Percentiles rank a stretch among this genome's conserved stretches.
Conservation (phyloP, 306 rosid genomes). For the Citrullus mucosospermus region DNA sequence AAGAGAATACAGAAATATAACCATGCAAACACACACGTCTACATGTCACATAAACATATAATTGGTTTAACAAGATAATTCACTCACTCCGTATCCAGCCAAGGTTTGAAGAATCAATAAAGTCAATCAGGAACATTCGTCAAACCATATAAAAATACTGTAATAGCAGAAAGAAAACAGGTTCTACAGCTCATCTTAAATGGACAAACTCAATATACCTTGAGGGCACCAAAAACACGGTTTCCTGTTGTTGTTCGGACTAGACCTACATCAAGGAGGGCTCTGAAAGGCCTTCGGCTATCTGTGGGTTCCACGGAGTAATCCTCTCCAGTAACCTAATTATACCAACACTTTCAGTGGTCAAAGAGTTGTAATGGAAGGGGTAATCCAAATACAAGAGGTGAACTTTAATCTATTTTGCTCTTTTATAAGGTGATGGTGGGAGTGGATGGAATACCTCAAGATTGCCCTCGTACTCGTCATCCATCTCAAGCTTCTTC, state of each 20-base stretch:
- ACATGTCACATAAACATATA: background rate
- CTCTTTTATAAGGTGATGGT: no score
- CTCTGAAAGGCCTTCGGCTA: slow-evolving; percentile 86
- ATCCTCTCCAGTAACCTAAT: slow-evolving; percentile 77
- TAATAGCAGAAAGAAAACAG: background rate
- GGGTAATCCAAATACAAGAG: background rate
- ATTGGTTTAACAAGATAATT: background rate
- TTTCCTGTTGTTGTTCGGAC: slow-evolving; percentile 76
- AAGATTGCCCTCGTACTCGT: slow-evolving; percentile 71
- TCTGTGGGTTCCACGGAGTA: slow-evolving; percentile 85
- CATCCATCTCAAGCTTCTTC: slow-evolving; percentile 64
- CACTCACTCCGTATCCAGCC: background rate
- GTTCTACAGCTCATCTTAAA: background rate
- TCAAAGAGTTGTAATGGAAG: background rate
- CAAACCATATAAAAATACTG: background rate
- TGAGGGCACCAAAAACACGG: slow-evolving; percentile 82
- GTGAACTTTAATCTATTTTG: background rate
- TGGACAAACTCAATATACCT: slow-evolving; percentile 16
- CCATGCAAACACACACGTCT: background rate
- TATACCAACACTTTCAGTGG: background rate
- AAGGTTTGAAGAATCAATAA: background rate
- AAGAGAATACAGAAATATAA: background rate
- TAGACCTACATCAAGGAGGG: slow-evolving; percentile 90
- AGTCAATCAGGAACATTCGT: background rate
- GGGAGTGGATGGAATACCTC: slow-evolving; percentile 33